Conservation (phyloP, 1,284 basidiomycete species). For the Leccinum subrobustum region DNA sequence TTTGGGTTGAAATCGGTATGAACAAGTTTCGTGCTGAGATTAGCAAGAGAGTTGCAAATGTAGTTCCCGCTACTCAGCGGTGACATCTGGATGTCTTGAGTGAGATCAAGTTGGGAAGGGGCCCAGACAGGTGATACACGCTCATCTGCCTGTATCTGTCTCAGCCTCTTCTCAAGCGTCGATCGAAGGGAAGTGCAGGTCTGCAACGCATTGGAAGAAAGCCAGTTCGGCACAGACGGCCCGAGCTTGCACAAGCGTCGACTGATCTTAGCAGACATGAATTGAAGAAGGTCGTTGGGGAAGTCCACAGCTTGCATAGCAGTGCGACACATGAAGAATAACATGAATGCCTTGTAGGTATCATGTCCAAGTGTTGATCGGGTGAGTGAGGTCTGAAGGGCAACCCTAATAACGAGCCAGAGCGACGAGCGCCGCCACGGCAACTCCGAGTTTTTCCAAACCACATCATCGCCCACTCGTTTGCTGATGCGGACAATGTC, state of each 20-base stretch:
- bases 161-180: slow-evolving; percentile 19
- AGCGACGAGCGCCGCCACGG: neutral
- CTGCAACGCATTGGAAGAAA: slow-evolving; percentile 11
- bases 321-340: slow-evolving; percentile 30
- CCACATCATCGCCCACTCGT: neutral
- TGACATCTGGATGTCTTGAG: neutral
- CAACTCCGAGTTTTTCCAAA: neutral
- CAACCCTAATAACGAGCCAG: neutral
- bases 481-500: neutral
- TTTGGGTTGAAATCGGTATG: neutral
- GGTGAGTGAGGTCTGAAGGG: neutral
- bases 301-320: slow-evolving; percentile 24
- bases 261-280: slow-evolving; percentile 34
- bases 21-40: neutral
- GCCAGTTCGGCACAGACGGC: slow-evolving; percentile 17
- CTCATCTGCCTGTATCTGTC: slow-evolving; percentile 12
- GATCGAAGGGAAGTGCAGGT: slow-evolving; percentile 16
- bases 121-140: slow-evolving; percentile 25
- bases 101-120: neutral
- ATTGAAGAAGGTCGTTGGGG: slow-evolving; percentile 34
- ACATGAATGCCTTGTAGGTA: neutral
- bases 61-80: neutral
- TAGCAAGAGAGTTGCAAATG: neutral
- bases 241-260: slow-evolving; percentile 40
- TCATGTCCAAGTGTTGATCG: neutral